Base-by-base conservation (phyloP, 2,329 filamentous ascomycete genomes). In the Verticillium isaacii region DNA sequence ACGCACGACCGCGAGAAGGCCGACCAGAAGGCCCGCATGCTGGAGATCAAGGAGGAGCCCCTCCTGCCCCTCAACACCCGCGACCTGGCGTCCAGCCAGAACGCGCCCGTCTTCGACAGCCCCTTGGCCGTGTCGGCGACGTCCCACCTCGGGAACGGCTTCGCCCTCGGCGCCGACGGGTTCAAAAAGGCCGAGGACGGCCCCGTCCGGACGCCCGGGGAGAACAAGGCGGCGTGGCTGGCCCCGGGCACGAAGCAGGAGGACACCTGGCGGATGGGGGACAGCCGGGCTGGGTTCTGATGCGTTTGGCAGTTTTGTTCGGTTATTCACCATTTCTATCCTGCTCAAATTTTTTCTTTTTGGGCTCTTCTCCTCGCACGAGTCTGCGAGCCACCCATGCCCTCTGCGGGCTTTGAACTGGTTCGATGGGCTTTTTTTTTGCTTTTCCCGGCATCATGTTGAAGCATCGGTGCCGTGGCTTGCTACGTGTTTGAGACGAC, bases 1-100 rank as follows among this genome's bases (percentile, higher is more conserved):
- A 96, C 92, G 19, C 93, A 88, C 70, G 90, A 96, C 71, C 90
- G 90, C 67, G 92, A 92, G 70, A 93, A 93, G 73, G 93, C 92
- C 37, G 93, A 98, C 72, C 88, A 89, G 67, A 89, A 89, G 66
- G 92, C 91, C 3, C 88, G 89, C 67, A 85, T 88, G 68, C 85
- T 92, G 70, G 77, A 77, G 57, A 76, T 73, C 32, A 79, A 80
- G 37, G 70, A 70, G 17, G 80, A 83, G 11, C 80, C 88, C 2
- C 74, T 96, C 17, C 78, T 96, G 32, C 93, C 92, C 1, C 77
- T 93, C 34, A 81, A 78, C 66, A 79, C 79, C 69, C 80, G 78
- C 39, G 74, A 70, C 73, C 68, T 58, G 73, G 72, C 59, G 73
- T 67, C 66, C 62, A 63, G 8, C 69, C 63, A 75, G 68, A 70